Conservation (phyloP, 75 land plant genomes). For the Pinus taeda region DNA sequence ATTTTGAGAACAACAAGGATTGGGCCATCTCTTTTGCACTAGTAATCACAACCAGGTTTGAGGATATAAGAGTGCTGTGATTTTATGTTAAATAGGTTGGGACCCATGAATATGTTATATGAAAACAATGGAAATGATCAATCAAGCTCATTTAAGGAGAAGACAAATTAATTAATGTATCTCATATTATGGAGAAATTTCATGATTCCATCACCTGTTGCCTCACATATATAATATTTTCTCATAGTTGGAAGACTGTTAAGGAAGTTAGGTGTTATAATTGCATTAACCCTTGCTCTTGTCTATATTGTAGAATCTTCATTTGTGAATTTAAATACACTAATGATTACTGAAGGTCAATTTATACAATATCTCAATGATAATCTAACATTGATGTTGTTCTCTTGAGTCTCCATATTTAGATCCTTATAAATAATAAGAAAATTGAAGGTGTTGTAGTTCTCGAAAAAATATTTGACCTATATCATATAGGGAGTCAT, state of each 20-base stretch:
- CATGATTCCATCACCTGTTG: slow-evolving; percentile 87
- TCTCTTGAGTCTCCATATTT: slow-evolving; percentile 80
- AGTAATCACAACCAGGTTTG: too few relatives aligned
- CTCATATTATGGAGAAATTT: slow-evolving; percentile 95
- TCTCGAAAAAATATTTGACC: slow-evolving; percentile 69
- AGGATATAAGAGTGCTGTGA: slow-evolving; percentile 63
- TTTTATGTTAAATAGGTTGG: slow-evolving; percentile 94
- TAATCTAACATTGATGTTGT: slow-evolving; percentile 74
- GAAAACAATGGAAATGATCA: slow-evolving; percentile 98
- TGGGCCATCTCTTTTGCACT: too few relatives aligned
- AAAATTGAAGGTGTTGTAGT: slow-evolving; percentile 57
- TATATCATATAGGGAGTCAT: slow-evolving; percentile 58
- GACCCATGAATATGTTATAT: slow-evolving; percentile 99
- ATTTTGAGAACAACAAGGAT: too few relatives aligned
- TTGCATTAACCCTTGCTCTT: slow-evolving; percentile 83
- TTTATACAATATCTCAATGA: slow-evolving; percentile 84
- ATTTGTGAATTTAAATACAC: slow-evolving; percentile 71
- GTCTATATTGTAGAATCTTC: slow-evolving; percentile 85
- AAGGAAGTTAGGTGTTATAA: slow-evolving; percentile 71
- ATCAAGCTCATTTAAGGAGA: slow-evolving; percentile 59
- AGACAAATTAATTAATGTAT: slow-evolving; percentile 61
- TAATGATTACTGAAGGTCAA: slow-evolving; percentile 82
- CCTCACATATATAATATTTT: slow-evolving; percentile 82
- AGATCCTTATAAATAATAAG: slow-evolving; percentile 69
- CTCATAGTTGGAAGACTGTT: slow-evolving; percentile 69